Evolutionary conservation across 139 green algal species (phyloP).

Genomic region (Mesotaenium endlicherianum): DNA sequence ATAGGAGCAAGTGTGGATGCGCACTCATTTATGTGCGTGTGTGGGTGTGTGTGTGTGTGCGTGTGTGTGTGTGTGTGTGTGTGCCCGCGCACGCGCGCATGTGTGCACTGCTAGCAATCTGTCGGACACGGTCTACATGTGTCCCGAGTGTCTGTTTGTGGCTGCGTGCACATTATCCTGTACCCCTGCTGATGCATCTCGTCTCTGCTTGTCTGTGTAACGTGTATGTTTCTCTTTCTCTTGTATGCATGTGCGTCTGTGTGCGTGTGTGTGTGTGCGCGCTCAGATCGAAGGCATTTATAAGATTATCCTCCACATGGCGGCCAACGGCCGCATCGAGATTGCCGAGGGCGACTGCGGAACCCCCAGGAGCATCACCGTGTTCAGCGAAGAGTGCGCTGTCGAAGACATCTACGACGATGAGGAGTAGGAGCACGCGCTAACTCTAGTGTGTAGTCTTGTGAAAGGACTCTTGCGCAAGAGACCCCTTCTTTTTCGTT

Average conservation of each 20-base stretch:
- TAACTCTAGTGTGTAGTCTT: too few species aligned
- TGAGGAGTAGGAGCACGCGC: too few species aligned
- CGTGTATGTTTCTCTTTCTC: not conserved
- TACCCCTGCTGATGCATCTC: not conserved
- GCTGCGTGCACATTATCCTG: not conserved
- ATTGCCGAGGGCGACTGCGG: not conserved
- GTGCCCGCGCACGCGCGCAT: too few species aligned
- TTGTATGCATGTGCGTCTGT: too few species aligned
- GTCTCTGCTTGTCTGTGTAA: not conserved
- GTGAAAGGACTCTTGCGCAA: too few species aligned
- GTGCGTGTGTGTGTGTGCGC: not conserved
- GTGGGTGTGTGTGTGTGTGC: too few species aligned
- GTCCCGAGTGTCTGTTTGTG: not conserved
- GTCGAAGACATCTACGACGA: constrained; percentile 11
- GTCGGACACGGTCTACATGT: not conserved
- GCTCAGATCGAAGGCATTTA: constrained; percentile 31
- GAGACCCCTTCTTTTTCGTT: too few species aligned
- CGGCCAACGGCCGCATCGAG: not conserved
- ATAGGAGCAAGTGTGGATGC: too few species aligned
- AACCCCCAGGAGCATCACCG: not conserved
- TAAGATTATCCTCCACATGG: constrained; percentile 41
- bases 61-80: too few species aligned
- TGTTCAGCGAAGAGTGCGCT: constrained; percentile 4
- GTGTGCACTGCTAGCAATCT: not conserved
- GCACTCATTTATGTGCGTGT: too few species aligned